These are phyloP conservation scores for Hyparrhenia diplandra DNA, from an alignment of 176 grass and related monocot species.

Conservation along the genomic window DNA sequence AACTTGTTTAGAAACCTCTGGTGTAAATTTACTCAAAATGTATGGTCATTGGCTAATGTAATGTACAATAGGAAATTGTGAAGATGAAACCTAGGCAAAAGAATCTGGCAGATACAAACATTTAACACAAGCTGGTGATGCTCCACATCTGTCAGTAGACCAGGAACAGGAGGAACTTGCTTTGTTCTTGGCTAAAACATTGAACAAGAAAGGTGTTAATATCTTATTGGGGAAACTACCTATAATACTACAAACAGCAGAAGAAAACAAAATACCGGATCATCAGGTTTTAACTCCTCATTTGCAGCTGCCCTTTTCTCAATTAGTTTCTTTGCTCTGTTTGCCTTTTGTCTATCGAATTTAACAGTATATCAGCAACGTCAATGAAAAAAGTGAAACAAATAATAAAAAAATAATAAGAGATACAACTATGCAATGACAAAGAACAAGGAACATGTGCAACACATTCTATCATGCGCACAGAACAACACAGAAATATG, in stretches of 20 bases:
- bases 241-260: conserved; percentile 4
- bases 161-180: conserved; percentile 76
- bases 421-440: neutral
- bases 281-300: conserved; percentile 59
- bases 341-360: conserved; percentile 54
- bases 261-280: conserved; percentile 29
- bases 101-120: conserved; percentile 38
- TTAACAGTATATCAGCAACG: conserved; percentile 1
- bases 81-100: neutral
- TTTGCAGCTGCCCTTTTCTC: conserved; percentile 63
- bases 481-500: neutral
- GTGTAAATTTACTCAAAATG: neutral
- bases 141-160: conserved; percentile 56
- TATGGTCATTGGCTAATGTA: neutral
- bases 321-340: conserved; percentile 79
- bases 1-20: neutral
- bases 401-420: neutral
- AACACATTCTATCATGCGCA: neutral
- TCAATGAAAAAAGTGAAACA: neutral
- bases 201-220: neutral
- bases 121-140: conserved; percentile 70
- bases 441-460: neutral
- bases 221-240: conserved; percentile 11
- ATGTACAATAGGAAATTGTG: neutral
- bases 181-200: conserved; percentile 50